Percentiles rank a stretch among this genome's conserved stretches.
phyloP scores from a whole-genome alignment of 371 early-diverging fungal genomes.

The Mucor irregularis region DNA sequence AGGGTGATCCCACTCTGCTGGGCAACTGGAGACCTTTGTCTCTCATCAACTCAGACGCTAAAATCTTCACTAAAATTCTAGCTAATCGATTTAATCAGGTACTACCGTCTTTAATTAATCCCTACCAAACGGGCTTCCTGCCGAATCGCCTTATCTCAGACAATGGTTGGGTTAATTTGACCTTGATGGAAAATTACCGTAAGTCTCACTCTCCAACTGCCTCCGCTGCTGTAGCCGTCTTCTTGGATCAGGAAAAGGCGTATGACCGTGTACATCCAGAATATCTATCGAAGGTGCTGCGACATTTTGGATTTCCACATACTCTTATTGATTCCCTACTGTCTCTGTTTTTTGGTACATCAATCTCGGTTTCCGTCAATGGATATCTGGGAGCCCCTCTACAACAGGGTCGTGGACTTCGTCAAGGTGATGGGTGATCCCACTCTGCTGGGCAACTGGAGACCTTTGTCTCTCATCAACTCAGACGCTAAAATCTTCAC shows the following conservation, averaged over 20 bases:
- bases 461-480: slow-evolving; percentile 30
- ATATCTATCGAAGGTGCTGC: neutral
- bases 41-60: slow-evolving; percentile 31
- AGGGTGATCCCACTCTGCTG: slow-evolving; percentile 24
- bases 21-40: slow-evolving; percentile 29
- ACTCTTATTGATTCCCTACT: neutral
- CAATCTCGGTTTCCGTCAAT: too few species aligned
- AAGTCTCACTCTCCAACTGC: neutral
- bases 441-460: slow-evolving; percentile 18
- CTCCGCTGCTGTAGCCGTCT: neutral
- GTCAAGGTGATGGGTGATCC: slow-evolving; percentile 33
- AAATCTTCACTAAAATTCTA: slow-evolving; percentile 23
- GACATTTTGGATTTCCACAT: neutral
- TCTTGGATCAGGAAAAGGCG: too few species aligned
- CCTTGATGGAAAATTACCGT: slow-evolving; percentile 10
- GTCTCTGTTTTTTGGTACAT: too few species aligned
- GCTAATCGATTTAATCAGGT: slow-evolving; percentile 12
- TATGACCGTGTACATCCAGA: slow-evolving; percentile 12
- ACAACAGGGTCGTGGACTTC: slow-evolving; percentile 13
- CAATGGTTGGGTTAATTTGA: slow-evolving; percentile 16
- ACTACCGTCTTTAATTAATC: slow-evolving; percentile 3
- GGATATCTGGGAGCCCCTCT: neutral
- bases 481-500: slow-evolving; percentile 29
- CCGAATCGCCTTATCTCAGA: slow-evolving; percentile 19
- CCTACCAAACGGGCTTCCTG: slow-evolving; percentile 16